phyloP scores from a whole-genome alignment of 306 rosid genomes.

The Cicer pinnatifidum region DNA sequence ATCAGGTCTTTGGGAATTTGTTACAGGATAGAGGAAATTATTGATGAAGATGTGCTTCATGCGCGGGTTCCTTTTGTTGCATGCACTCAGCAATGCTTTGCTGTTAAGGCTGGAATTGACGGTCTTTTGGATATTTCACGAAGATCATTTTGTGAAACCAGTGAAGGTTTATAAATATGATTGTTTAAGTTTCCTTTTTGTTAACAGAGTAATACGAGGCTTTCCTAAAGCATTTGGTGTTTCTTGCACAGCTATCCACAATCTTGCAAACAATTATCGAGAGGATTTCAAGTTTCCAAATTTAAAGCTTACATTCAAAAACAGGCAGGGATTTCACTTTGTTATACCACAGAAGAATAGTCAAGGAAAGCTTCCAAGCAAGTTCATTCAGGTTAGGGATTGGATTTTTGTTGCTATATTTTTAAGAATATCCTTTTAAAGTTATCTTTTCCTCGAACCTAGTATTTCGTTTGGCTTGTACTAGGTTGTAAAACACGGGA shows the following conservation, averaged over 20 bases:
- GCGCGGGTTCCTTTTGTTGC: constrained; percentile 96
- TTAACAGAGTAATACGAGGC: constrained; percentile 35
- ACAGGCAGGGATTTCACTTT: constrained; percentile 88
- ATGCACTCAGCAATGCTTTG: constrained; percentile 99
- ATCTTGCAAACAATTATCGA: constrained; percentile 90
- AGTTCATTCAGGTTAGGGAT: constrained; percentile 81
- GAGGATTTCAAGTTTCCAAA: constrained; percentile 91
- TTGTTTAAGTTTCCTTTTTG: constrained; percentile 36
- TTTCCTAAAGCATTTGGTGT: constrained; percentile 40
- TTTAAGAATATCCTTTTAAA: constrained; percentile 34
- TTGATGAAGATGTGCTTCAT: constrained; percentile 96
- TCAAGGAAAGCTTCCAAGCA: constrained; percentile 90
- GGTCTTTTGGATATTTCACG: constrained; percentile 90
- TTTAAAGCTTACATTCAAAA: constrained; percentile 83
- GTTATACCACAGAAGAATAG: constrained; percentile 86
- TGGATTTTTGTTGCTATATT: constrained; percentile 37
- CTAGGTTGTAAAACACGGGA: constrained; percentile 90
- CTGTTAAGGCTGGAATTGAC: constrained; percentile 94
- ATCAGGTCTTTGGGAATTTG: constrained; percentile 37
- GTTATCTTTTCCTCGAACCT: constrained; percentile 33
- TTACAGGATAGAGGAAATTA: constrained; percentile 83
- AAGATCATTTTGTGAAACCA: constrained; percentile 95
- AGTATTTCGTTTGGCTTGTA: constrained; percentile 41
- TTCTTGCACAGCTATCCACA: constrained; percentile 77
- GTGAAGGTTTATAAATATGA: constrained; percentile 72